Percentiles rank a stretch among this genome's conserved stretches.
Conservation (phyloP, 2,329 filamentous ascomycete genomes). For the Exophiala sp. region DNA sequence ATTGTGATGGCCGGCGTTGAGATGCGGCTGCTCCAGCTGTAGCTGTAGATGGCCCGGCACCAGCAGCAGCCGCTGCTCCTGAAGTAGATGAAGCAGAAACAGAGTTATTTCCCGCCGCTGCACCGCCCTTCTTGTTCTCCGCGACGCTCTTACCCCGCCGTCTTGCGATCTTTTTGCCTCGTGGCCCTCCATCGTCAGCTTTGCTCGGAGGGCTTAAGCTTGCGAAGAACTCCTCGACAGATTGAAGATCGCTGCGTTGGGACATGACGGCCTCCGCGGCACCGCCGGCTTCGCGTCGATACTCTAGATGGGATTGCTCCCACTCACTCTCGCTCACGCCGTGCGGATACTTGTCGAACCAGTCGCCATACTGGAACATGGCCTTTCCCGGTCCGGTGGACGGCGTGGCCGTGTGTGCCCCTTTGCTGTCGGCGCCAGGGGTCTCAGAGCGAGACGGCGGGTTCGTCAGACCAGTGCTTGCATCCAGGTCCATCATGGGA, state of each 20-base stretch:
- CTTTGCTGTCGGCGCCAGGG: slow-evolving; percentile 6
- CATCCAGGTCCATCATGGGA: slow-evolving; percentile 18
- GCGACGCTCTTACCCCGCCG: slow-evolving; percentile 34
- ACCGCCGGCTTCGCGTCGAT: slow-evolving; percentile 65
- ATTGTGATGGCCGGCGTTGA: slow-evolving; percentile 11
- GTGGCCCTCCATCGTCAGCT: slow-evolving; percentile 36
- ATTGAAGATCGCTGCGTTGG: slow-evolving; percentile 83
- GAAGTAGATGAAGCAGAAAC: slow-evolving; percentile 3
- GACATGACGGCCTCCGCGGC: slow-evolving; percentile 77
- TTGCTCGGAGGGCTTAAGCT: slow-evolving; percentile 61
- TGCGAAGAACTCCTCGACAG: slow-evolving; percentile 89
- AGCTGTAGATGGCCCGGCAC: background rate
- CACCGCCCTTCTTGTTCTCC: slow-evolving; percentile 34
- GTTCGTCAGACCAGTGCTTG: slow-evolving; percentile 6
- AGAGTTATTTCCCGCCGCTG: slow-evolving; percentile 8
- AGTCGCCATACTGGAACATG: slow-evolving; percentile 91
- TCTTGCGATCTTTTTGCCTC: slow-evolving; percentile 41
- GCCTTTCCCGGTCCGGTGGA: slow-evolving; percentile 10
- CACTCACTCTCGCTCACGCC: slow-evolving; percentile 81
- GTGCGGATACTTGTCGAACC: slow-evolving; percentile 92
- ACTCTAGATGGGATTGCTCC: slow-evolving; percentile 62
- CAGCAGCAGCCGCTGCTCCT: background rate
- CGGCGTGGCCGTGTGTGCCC: slow-evolving; percentile 29
- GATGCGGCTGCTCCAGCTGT: slow-evolving; percentile 4
- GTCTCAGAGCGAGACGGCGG: slow-evolving; percentile 18